phyloP scores from a whole-genome alignment of 192 early-diverging fungal species.

The Backusella westeae region DNA sequence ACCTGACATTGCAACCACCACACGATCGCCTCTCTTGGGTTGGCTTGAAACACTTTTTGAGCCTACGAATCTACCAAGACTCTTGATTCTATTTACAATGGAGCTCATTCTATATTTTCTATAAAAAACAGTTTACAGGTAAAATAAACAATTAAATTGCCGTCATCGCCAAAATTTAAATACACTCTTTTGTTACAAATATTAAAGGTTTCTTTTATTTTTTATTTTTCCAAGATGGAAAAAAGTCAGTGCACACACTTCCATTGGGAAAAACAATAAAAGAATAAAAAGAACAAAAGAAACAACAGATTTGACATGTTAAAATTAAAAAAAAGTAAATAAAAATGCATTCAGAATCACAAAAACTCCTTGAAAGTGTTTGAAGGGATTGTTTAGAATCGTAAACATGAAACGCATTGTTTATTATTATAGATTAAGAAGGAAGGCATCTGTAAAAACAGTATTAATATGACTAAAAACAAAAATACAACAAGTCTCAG shows the following conservation, averaged over 20 bases:
- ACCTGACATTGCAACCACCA: constrained; percentile 88
- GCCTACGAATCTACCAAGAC: not conserved
- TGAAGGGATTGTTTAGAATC: not conserved
- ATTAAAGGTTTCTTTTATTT: not conserved
- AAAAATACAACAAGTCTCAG: not conserved
- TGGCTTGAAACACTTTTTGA: not conserved
- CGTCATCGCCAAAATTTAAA: not conserved
- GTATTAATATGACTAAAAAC: not conserved
- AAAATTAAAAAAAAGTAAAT: not conserved
- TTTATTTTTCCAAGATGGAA: not conserved
- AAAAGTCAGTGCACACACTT: constrained; percentile 2
- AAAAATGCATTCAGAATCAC: not conserved
- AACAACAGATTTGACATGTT: not conserved
- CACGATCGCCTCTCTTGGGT: constrained; percentile 29
- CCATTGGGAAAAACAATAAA: not conserved
- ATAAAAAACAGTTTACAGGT: no score
- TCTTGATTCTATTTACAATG: not conserved
- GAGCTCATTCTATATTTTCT: not conserved
- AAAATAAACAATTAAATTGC: not conserved
- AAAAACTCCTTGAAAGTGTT: not conserved
- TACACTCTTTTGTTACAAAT: not conserved
- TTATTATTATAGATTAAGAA: not conserved
- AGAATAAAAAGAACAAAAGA: not conserved
- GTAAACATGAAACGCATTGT: not conserved
- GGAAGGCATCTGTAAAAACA: not conserved